phyloP scores from a whole-genome alignment of 1,284 basidiomycete species.

The Farysia itapuensis region DNA sequence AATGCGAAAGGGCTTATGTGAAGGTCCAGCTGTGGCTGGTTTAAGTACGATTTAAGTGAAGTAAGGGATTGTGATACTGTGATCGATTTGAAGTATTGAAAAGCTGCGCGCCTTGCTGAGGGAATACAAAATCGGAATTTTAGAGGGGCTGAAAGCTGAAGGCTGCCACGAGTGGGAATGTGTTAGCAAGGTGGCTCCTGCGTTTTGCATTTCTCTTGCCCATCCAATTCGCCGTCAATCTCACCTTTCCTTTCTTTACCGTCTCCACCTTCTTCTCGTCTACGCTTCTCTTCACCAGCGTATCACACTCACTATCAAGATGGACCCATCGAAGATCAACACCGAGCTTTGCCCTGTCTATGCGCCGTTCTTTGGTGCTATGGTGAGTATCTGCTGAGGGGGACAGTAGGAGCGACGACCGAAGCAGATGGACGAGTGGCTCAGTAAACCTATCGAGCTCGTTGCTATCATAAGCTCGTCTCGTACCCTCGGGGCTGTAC shows the following conservation, averaged over 20 bases:
- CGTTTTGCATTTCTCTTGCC: constrained; percentile 4
- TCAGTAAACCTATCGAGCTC: too few relatives aligned
- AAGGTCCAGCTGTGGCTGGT: too few relatives aligned
- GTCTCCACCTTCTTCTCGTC: neutral
- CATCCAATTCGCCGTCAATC: neutral
- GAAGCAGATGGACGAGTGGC: too few relatives aligned
- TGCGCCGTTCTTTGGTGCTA: constrained; percentile 94
- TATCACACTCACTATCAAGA: constrained; percentile 13
- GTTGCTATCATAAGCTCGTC: too few relatives aligned
- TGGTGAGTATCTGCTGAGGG: constrained; percentile 78
- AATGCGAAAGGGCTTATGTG: too few relatives aligned
- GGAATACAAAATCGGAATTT: too few relatives aligned
- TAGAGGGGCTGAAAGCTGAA: neutral
- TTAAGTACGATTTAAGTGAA: too few relatives aligned
- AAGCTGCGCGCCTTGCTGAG: too few relatives aligned
- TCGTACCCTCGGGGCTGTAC: too few relatives aligned
- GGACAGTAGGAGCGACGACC: too few relatives aligned
- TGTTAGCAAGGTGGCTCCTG: constrained; percentile 29
- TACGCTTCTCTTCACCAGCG: neutral
- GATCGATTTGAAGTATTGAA: too few relatives aligned
- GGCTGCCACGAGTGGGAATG: constrained; percentile 1
- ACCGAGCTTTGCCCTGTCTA: constrained; percentile 58
- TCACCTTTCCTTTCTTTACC: neutral
- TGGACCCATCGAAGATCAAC: constrained; percentile 51
- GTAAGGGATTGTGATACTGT: too few relatives aligned